These are phyloP conservation scores for Avena eriantha DNA, from an alignment of 176 grass and related monocot species.

Conservation along the genomic window DNA sequence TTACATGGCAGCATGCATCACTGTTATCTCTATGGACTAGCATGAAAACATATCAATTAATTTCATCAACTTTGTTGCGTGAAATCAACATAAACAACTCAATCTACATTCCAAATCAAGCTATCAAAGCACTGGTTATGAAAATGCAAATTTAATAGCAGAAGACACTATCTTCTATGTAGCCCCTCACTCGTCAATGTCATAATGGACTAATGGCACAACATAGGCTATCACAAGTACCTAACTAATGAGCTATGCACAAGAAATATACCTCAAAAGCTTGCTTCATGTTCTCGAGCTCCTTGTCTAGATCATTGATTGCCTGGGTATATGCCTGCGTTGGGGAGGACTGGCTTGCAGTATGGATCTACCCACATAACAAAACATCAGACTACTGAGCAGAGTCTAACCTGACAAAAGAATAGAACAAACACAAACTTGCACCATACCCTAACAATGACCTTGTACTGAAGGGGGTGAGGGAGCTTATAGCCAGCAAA, in stretches of 20 bases:
- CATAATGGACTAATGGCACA: not conserved
- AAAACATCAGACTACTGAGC: conserved; percentile 5
- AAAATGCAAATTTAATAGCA: conserved; percentile 16
- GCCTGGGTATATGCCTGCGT: conserved; percentile 56
- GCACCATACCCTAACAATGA: conserved; percentile 51
- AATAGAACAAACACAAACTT: not conserved
- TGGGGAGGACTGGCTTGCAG: conserved; percentile 57
- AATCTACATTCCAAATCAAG: conserved; percentile 7
- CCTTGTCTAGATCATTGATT: conserved; percentile 60
- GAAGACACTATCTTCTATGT: not conserved
- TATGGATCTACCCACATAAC: conserved; percentile 50
- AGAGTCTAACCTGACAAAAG: not conserved
- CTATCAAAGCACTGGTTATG: not conserved
- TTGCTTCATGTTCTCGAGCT: conserved; percentile 52
- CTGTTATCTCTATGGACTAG: not conserved
- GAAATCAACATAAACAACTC: conserved; percentile 5
- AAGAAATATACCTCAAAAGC: conserved; percentile 53
- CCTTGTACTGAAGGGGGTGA: conserved; percentile 56
- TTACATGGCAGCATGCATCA: not conserved
- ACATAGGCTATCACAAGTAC: conserved; percentile 14
- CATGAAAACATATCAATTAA: not conserved
- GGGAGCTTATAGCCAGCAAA: conserved; percentile 63
- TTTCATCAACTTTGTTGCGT: not conserved
- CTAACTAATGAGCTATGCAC: not conserved
- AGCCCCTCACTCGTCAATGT: not conserved